Percentiles rank a stretch among this genome's conserved stretches.
Conservation (phyloP, 257 asterid genomes). For the Nicotiana tomentosiformis region DNA sequence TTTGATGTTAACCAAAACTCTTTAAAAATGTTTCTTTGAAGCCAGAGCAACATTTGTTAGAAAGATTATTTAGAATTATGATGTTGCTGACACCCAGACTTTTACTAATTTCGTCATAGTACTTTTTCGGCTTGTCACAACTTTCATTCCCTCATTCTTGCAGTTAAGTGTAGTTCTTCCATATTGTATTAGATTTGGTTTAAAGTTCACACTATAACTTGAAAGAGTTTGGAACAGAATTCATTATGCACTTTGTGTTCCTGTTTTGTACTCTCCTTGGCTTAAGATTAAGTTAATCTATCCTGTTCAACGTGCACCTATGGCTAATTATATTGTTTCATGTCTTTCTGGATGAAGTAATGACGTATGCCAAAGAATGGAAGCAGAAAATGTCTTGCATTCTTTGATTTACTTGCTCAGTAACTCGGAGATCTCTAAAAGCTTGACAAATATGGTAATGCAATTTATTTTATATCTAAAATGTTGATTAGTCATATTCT, state of each 20-base stretch:
- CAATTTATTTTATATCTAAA: constrained; percentile 7
- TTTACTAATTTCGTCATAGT: neutral
- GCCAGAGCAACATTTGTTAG: neutral
- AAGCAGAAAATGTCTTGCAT: constrained; percentile 63
- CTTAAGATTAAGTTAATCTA: neutral
- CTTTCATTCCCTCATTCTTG: constrained; percentile 1
- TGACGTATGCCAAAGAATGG: constrained; percentile 56
- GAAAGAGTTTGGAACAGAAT: neutral
- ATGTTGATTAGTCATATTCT: constrained; percentile 6
- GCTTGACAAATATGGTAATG: constrained; percentile 49
- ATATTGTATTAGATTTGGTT: neutral
- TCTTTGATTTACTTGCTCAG: constrained; percentile 54
- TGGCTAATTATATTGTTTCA: constrained; percentile 8
- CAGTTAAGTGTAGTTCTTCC: neutral
- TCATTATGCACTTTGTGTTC: neutral
- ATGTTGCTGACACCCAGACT: neutral
- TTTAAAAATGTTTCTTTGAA: neutral
- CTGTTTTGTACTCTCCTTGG: neutral
- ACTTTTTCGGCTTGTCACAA: neutral
- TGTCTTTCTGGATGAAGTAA: constrained; percentile 47
- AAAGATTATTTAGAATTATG: neutral
- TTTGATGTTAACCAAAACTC: neutral
- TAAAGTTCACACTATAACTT: neutral
- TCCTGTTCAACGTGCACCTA: neutral
- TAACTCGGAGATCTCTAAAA: constrained; percentile 36